A percentile compares a stretch with the other conserved stretches of the same genome.
Evolutionary conservation across 2,329 filamentous ascomycete species (phyloP).

Genomic region (Beauveria sp.): DNA sequence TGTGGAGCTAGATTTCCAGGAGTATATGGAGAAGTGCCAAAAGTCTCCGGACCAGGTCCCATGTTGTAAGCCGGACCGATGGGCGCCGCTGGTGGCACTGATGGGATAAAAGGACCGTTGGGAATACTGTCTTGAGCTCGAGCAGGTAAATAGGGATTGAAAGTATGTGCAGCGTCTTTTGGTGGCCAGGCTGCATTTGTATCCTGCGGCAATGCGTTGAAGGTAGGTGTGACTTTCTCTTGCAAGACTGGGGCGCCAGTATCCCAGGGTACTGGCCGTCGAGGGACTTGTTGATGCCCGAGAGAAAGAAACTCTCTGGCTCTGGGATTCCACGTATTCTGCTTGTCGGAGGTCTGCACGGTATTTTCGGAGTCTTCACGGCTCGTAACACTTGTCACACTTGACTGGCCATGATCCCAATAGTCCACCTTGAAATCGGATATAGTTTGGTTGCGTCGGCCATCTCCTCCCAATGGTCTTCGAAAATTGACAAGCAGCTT

Average conservation of each 20-base stretch:
- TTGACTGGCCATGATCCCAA: conserved; percentile 3
- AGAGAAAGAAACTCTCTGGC: conserved; percentile 28
- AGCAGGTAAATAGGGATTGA: neutral
- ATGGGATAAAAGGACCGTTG: neutral
- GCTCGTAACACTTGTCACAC: neutral
- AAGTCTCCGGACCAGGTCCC: neutral
- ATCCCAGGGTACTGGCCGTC: neutral
- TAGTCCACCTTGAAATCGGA: conserved; percentile 8
- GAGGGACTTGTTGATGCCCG: neutral
- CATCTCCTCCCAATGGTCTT: neutral
- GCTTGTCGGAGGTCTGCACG: conserved; percentile 4
- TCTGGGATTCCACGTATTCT: conserved; percentile 23
- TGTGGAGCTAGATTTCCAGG: neutral
- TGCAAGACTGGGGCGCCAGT: neutral
- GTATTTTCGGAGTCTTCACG: neutral
- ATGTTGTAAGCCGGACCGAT: neutral
- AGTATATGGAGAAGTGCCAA: neutral
- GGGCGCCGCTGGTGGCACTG: neutral
- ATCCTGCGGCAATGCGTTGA: neutral
- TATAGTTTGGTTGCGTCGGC: conserved; percentile 5
- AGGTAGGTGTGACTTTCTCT: neutral
- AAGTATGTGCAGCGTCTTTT: neutral
- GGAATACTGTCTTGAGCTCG: neutral
- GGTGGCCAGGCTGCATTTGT: neutral
- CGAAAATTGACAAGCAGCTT: neutral